Base-by-base conservation (phyloP, 106 monocot genomes). In the Dioscorea zingiberensis region DNA sequence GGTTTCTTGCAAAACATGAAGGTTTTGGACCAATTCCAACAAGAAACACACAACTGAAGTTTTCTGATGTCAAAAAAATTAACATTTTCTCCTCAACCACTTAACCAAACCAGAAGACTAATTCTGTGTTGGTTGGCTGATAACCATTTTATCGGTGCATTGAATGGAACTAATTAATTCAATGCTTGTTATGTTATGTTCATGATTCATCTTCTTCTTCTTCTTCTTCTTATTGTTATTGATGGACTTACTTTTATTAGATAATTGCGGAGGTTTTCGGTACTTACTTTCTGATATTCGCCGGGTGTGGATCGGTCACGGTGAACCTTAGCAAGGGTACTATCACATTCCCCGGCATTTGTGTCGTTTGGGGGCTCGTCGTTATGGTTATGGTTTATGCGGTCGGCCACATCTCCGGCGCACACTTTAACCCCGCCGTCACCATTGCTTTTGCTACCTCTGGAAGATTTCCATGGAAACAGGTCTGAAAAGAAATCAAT, bases 401-500 rank as follows among this genome's bases (percentile, higher is more conserved):
- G 46, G 77, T 92, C 38, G 84, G 92, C 44, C 92, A 92, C 76
- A 87, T 92, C 74, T 91, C 91, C 70, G 87, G 91, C 26, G 91
- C 91, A 18, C 91, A 91, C 57, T 80, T 91, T 74, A 91, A 91
- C 55, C 92, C 92, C 13, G 84, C 92, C 21, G 87, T 92, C 58
- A 84, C 92, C 59, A 63, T 92, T 53, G 87, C 87, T 44, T 87
- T 85, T 21, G 92, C 92, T 44, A 67, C 82, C 10, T 77, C 72
- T 46, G 25, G 82, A 11, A 79, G 92, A 55, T 92, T 92, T 60
- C 87, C 87, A 7, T 84, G 84, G 87, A 82, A 76, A 65, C 78
- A 90, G 83, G 89, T 85, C 58, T 14, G 18, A 19, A 26, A 11
- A 10, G 18, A 19, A 26, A 11, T 3, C 21, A 23, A 30, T 45